Percentiles rank a stretch among this genome's conserved stretches.
Conservation (phyloP, 805 yeast species). For the Yarrowia sp. region DNA sequence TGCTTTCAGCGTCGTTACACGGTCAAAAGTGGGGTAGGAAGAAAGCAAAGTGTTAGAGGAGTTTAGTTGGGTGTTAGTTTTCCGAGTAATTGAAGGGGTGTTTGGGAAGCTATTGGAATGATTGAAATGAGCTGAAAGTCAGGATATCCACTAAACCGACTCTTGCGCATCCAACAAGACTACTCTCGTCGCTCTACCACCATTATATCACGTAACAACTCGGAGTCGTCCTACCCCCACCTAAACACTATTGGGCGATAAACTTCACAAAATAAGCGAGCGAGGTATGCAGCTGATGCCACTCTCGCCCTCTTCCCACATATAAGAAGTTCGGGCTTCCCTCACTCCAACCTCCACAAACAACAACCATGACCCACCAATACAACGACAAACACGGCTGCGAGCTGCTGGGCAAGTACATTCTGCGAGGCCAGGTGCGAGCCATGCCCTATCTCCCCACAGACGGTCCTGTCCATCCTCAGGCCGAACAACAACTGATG, state of each 20-base stretch:
- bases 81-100: neutral
- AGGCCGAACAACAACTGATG: conserved; percentile 24
- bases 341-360: neutral
- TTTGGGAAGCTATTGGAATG: neutral
- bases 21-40: conserved; percentile 17
- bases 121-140: too few relatives aligned
- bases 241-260: neutral
- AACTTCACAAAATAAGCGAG: conserved; percentile 21
- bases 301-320: conserved; percentile 3
- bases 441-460: conserved; percentile 17
- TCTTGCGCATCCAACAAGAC: too few relatives aligned
- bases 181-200: neutral
- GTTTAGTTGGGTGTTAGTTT: neutral
- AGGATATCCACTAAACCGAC: too few relatives aligned
- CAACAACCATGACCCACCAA: conserved; percentile 15
- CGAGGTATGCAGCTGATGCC: conserved; percentile 22
- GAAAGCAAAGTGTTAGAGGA: conserved; percentile 10
- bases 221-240: neutral
- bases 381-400: conserved; percentile 25
- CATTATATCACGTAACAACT: neutral
- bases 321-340: neutral
- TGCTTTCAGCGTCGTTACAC: neutral
- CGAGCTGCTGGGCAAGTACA: conserved; percentile 24
- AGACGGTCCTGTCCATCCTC: conserved; percentile 18
- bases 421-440: conserved; percentile 24